Evolutionary conservation across 1,284 basidiomycete species (phyloP), one percentile per base, ranked within the genome.

Genomic region (Irpex rosettiformis): DNA sequence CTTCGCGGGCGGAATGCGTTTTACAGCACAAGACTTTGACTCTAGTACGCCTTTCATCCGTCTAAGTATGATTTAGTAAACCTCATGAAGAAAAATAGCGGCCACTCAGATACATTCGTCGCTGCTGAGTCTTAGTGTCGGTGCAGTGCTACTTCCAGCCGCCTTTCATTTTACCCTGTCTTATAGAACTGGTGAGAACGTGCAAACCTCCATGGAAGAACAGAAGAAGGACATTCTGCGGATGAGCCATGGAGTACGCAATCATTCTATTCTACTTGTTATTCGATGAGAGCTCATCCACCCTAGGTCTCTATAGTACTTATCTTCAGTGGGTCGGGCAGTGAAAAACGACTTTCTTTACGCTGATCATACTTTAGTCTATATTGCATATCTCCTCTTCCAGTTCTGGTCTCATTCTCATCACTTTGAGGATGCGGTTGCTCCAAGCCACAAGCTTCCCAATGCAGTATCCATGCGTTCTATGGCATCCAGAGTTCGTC

Each of bases 331-430:
- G 65, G 65, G 80, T 72, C 57, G 16, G 33, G 33, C 18, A n/a
- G n/a, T 16, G 21, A 4, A 40, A 21, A 11, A 42, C 24, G 55
- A 67, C 64, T 56, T 27, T 28, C 55, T 37, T 58, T 55, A 56
- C 3, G 22, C 47, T 61, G 25, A 55, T 22, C 4, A 7, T 52
- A n/a, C 43, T 30, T 22, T 61, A 89, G 87, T 88, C 59, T 93
- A 94, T 69, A 66, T 77, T 18, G 80, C 84, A 18, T 94, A 93
- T 70, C 80, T 96, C 30, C 66, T 93, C 53, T 96, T 96, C 75
- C 93, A 95, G 69, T 81, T 96, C 29, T 94, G 85, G 80, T 93
- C 93, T 0, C 94, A 96, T 71, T 83, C 85, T 18, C 83, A 93
- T 65, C 80, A 95, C 8, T 96, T 91, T 73, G 75, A 82, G 54